phyloP scores from a whole-genome alignment of 441 rosid genomes.

The Dalechampia spathulata region DNA sequence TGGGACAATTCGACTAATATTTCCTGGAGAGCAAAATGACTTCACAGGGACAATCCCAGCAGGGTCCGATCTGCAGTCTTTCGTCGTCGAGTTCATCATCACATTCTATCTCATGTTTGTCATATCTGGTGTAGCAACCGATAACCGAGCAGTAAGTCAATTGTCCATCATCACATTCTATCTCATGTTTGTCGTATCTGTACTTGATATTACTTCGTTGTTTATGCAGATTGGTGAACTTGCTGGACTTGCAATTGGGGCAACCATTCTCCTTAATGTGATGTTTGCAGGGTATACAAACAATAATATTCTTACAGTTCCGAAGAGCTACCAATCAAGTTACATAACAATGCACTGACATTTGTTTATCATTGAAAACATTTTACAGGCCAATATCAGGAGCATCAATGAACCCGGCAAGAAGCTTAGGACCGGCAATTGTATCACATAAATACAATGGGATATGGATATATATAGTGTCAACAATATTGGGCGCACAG shows the following conservation, averaged over 20 bases:
- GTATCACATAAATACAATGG: slow-evolving; percentile 42
- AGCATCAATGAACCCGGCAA: slow-evolving; percentile 91
- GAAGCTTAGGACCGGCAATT: slow-evolving; percentile 88
- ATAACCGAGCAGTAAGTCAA: slow-evolving; percentile 71
- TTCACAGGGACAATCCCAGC: slow-evolving; percentile 70
- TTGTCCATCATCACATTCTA: slow-evolving; percentile 80
- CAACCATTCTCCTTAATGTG: slow-evolving; percentile 79
- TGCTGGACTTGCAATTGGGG: slow-evolving; percentile 85
- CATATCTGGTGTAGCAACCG: slow-evolving; percentile 83
- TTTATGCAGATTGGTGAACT: slow-evolving; percentile 73
- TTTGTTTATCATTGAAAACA: too few species aligned
- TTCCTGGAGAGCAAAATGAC: slow-evolving; percentile 47
- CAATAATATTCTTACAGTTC: too few species aligned
- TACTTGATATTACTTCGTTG: not conserved
- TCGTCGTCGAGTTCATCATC: slow-evolving; percentile 76
- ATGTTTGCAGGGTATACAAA: slow-evolving; percentile 65
- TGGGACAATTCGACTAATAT: slow-evolving; percentile 62
- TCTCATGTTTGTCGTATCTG: slow-evolving; percentile 80
- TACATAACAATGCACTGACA: too few species aligned
- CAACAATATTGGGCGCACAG: slow-evolving; percentile 65
- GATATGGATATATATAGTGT: slow-evolving; percentile 56
- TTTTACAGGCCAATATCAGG: slow-evolving; percentile 64
- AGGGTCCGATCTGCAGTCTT: slow-evolving; percentile 62
- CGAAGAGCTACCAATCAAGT: too few species aligned
- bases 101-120: slow-evolving; percentile 91